A percentile compares a stretch with the other conserved stretches of the same genome.
These are phyloP conservation scores for Ceratobasidium papillatum DNA, from an alignment of 1,284 basidiomycete species.

Conservation along the genomic window DNA sequence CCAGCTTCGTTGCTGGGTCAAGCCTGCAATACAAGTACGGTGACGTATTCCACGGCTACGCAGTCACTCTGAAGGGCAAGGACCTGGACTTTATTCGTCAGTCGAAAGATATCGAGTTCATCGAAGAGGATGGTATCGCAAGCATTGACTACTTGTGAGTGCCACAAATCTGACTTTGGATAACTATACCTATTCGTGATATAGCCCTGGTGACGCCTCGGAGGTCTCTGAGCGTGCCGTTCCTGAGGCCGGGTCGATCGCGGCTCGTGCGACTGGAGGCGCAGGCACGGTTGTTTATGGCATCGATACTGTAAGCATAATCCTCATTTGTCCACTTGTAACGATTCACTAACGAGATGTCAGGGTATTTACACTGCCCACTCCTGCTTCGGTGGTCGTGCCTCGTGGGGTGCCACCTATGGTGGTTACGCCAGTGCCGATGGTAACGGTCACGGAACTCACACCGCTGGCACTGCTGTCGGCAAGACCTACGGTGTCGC, in stretches of 20 bases:
- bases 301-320: constrained; percentile 38
- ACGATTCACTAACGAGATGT: background rate
- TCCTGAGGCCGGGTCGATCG: background rate
- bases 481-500: constrained; percentile 88
- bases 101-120: constrained; percentile 41
- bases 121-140: constrained; percentile 34
- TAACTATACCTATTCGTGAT: background rate
- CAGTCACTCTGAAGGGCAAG: constrained; percentile 37
- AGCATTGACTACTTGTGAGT: constrained; percentile 23
- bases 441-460: constrained; percentile 43
- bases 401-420: constrained; percentile 62
- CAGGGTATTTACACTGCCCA: constrained; percentile 64
- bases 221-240: background rate
- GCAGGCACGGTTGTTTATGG: constrained; percentile 40
- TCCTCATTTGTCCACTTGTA: background rate
- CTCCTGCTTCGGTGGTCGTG: constrained; percentile 65
- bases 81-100: constrained; percentile 38
- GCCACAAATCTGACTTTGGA: background rate
- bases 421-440: constrained; percentile 48
- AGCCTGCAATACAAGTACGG: constrained; percentile 40
- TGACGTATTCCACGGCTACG: constrained; percentile 43
- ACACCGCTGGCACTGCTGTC: constrained; percentile 55
- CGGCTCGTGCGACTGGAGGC: background rate
- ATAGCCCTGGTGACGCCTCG: constrained; percentile 8
- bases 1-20: constrained; percentile 27